Evolutionary conservation across 768 basidiomycete genomes (phyloP), one percentile per base, ranked within the genome.

Genomic region (Gloeophyllum trabeum): DNA sequence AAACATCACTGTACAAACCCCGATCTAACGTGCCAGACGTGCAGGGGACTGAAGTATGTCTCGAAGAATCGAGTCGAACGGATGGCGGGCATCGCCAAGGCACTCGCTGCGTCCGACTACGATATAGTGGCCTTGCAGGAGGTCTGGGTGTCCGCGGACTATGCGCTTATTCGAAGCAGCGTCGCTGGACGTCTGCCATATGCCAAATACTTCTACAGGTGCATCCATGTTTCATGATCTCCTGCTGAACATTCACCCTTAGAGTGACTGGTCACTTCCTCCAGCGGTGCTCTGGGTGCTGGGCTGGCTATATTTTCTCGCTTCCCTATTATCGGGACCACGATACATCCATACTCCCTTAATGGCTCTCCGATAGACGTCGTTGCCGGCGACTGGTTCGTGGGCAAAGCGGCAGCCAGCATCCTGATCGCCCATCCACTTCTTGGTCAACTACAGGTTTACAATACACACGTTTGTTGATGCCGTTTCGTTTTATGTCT

Each of bases 41-140:
- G n/a, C 44, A 94, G 91, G 91, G 92, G 86, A 10, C 71, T 96
- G 41, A 89, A 87, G 55, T 86, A 75, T 52, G 73, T 96, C 38
- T 72, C 92, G 5, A 84, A 85, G 56, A 70, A 84, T 44, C 76
- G 89, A 18, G 58, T 58, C 5, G 66, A 81, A 46, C 82, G 92
- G 28, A 73, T 93, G 35, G 58, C 67, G 13, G 89, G 77, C 35
- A 90, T 96, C 47, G 77, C 84, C 16, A 66, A 69, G 24, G 71
- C 75, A 46, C 69, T 93, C 43, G 66, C 73, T 2, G 64, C 65
- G 16, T 70, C 76, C 12, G 59, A 70, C 49, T 75, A 89, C 62
- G 88, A 94, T 54, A 71, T 92, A 41, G 69, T 94, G 41, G 78
- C 79, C 26, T 69, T 94, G 20, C 90, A 96, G 58, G 90, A 96